Base-by-base conservation (phyloP, 331 rosid species). In the Malus hybrid region DNA sequence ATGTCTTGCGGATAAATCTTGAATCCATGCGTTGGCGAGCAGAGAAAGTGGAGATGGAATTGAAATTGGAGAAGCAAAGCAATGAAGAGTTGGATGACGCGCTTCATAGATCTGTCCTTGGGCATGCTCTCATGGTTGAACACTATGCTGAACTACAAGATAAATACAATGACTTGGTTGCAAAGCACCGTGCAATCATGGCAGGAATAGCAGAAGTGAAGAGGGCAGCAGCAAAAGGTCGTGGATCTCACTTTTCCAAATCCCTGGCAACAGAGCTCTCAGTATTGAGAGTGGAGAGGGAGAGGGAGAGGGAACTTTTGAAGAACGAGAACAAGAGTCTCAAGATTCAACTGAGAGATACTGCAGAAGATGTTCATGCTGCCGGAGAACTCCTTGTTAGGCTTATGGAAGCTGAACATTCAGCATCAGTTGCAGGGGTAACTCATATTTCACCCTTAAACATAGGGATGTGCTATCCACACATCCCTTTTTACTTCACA, bases 331-430 rank as follows among this genome's bases (percentile, higher is more conserved):
- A 94, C 84, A 84, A 72, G 83, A 90, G 84, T 84, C 98, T 95
- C 61, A 95, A 84, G 78, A 68, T 85, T 83, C 97, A 92, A 84
- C 98, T 92, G 26, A 79, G 97, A 78, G 99, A 95, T 86, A 95
- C 98, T 72, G 98, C 97, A 70, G 98, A 92, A 84, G 99, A 98
- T 62, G 99, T 95, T 66, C 99, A 95, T 82, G 98, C 99, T 42
- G 98, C 99, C 32, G 99, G 98, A 68, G 99, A 92, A 77, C 88
- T 95, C 39, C 99, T 95, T 73, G 98, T 88, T 58, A 84, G 97
- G 87, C 97, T 92, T 53, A 86, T 91, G 83, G 97, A 95, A 87
- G 94, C 99, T 39, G 98, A 92, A 73, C 88, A 95, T 32, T 83
- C 89, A 44, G 85, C 88, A 32, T 88, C 98, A 70, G 68, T 79